These are phyloP conservation scores for Calycina marina DNA, from an alignment of 2,329 filamentous ascomycete species.

Conservation along the genomic window DNA sequence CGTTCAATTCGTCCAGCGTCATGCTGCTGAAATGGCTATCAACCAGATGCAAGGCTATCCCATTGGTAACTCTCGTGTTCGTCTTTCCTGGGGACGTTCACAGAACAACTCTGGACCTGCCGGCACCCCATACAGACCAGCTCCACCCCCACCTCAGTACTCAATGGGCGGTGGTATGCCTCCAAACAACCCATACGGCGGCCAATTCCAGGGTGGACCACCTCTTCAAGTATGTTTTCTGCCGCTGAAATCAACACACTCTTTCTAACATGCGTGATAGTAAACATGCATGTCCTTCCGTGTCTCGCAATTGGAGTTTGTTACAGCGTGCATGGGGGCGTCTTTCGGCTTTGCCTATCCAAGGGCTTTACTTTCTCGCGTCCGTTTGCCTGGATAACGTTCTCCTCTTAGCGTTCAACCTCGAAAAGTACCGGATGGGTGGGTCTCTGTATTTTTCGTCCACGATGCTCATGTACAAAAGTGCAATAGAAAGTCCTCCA, in stretches of 20 bases:
- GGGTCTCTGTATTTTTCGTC: constrained; percentile 23
- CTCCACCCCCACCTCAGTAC: constrained; percentile 65
- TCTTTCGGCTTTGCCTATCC: constrained; percentile 21
- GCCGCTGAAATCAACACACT: neutral
- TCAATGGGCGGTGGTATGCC: constrained; percentile 38
- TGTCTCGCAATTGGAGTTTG: constrained; percentile 23
- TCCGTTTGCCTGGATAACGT: constrained; percentile 24
- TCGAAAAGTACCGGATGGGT: constrained; percentile 25
- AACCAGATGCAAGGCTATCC: constrained; percentile 99
- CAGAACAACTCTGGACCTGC: constrained; percentile 98
- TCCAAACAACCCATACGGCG: constrained; percentile 22
- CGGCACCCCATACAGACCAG: constrained; percentile 91
- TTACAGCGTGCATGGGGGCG: constrained; percentile 22
- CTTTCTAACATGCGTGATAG: constrained; percentile 10
- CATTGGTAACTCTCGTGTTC: constrained; percentile 95
- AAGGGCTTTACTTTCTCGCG: constrained; percentile 21
- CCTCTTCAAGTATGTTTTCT: constrained; percentile 20
- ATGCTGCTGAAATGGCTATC: constrained; percentile 99
- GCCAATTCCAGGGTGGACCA: constrained; percentile 16
- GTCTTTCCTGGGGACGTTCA: constrained; percentile 91
- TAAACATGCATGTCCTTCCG: constrained; percentile 22
- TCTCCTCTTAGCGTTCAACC: constrained; percentile 24
- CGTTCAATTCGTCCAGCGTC: constrained; percentile 96
- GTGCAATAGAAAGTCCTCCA: constrained; percentile 22
- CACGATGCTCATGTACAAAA: constrained; percentile 25